Evolutionary conservation across 2,329 filamentous ascomycete species (phyloP).

Genomic region (Apiospora aurea): DNA sequence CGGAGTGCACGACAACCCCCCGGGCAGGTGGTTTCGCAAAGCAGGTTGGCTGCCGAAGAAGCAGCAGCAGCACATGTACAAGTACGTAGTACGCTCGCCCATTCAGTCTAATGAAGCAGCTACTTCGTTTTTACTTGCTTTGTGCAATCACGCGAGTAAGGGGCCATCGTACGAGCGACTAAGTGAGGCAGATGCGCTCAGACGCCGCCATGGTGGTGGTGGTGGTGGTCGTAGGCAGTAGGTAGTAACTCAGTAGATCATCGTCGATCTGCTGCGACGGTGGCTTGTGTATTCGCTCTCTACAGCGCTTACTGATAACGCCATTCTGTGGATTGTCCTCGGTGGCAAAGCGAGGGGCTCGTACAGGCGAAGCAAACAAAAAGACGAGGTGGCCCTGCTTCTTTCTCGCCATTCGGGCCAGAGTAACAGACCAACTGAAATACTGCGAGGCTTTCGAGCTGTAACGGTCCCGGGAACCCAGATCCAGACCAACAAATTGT

Average conservation of each 20-base stretch:
- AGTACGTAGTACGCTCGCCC: neutral
- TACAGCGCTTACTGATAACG: neutral
- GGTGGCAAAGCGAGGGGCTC: neutral
- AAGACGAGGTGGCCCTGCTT: neutral
- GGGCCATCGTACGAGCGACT: neutral
- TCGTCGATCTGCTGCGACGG: neutral
- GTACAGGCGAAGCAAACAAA: constrained; percentile 12
- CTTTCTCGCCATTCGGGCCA: neutral
- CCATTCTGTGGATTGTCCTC: neutral
- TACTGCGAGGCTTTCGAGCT: constrained; percentile 10
- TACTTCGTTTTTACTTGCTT: neutral
- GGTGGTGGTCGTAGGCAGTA: neutral
- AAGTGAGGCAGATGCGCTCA: constrained; percentile 3
- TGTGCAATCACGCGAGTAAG: constrained; percentile 11
- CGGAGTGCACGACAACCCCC: constrained; percentile 1
- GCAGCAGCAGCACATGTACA: neutral
- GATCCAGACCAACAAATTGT: neutral
- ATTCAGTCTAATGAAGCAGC: constrained; percentile 11
- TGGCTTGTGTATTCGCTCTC: neutral
- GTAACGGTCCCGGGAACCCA: neutral
- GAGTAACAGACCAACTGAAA: neutral
- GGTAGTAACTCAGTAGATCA: neutral
- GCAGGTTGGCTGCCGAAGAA: neutral
- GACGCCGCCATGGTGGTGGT: neutral
- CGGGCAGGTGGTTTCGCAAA: neutral